A percentile compares a stretch with the other conserved stretches of the same genome.
Conservation (phyloP, 2,329 filamentous ascomycete genomes). For the Fusarium sp. region DNA sequence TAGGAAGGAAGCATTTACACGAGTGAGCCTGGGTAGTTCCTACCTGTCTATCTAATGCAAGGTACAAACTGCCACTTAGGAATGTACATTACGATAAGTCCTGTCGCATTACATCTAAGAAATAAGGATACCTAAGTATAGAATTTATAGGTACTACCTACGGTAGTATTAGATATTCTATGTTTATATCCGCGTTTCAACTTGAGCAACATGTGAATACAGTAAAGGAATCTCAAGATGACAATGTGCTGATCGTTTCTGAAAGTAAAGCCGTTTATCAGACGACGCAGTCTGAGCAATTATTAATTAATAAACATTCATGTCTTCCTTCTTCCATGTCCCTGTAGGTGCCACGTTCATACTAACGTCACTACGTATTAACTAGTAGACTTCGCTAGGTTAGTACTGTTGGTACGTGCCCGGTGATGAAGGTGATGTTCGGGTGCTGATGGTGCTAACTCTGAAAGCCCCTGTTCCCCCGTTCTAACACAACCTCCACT, state of each 20-base stretch:
- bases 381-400: too few relatives aligned
- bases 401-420: too few relatives aligned
- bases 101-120: too few relatives aligned
- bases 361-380: neutral
- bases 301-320: slow-evolving; percentile 1
- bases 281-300: neutral
- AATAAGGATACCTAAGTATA: too few relatives aligned
- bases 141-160: too few relatives aligned
- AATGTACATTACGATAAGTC: neutral
- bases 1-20: slow-evolving; percentile 3
- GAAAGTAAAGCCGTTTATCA: neutral
- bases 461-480: slow-evolving; percentile 25
- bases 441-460: slow-evolving; percentile 2
- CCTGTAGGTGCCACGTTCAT: slow-evolving; percentile 46
- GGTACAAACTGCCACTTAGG: neutral
- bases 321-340: neutral
- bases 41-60: neutral
- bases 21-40: neutral
- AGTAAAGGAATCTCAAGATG: neutral
- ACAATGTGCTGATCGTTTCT: neutral
- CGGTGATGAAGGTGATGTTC: slow-evolving; percentile 5
- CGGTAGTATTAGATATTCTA: neutral
- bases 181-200: too few relatives aligned
- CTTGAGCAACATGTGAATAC: neutral
- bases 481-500: slow-evolving; percentile 1